phyloP scores from a whole-genome alignment of 345 rosid species.

The Cardamine resedifolia region DNA sequence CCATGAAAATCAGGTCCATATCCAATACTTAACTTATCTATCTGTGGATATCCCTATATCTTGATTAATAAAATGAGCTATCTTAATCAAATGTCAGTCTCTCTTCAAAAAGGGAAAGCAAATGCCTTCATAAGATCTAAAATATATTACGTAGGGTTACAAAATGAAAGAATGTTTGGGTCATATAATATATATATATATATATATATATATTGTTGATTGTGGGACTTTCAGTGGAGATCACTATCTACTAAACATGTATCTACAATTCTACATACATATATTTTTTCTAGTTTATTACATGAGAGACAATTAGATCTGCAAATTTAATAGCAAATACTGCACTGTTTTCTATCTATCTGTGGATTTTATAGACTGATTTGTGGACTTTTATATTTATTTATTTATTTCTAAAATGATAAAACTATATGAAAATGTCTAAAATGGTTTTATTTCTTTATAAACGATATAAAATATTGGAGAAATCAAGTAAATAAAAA shows the following conservation, averaged over 20 bases:
- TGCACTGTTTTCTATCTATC: background rate
- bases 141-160: constrained; percentile 5
- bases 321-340: background rate
- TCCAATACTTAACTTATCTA: background rate
- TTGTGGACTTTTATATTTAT: background rate
- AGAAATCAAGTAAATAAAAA: background rate
- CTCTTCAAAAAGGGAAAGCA: background rate
- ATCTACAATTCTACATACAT: too few species aligned
- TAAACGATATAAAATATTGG: background rate
- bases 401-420: background rate
- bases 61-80: constrained; percentile 11
- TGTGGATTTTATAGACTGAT: background rate
- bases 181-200: background rate
- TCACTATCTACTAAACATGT: background rate
- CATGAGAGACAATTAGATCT: background rate
- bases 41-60: background rate
- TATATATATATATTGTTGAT: background rate
- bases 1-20: background rate
- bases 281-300: background rate
- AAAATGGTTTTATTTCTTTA: background rate
- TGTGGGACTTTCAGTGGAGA: background rate
- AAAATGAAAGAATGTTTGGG: constrained; percentile 7
- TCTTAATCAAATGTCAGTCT: constrained; percentile 19
- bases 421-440: background rate
- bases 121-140: background rate